Percentiles rank a stretch among this genome's conserved stretches.
Evolutionary conservation across 2,329 filamentous ascomycete genomes (phyloP).

Genomic region (Botrytis fragariae): DNA sequence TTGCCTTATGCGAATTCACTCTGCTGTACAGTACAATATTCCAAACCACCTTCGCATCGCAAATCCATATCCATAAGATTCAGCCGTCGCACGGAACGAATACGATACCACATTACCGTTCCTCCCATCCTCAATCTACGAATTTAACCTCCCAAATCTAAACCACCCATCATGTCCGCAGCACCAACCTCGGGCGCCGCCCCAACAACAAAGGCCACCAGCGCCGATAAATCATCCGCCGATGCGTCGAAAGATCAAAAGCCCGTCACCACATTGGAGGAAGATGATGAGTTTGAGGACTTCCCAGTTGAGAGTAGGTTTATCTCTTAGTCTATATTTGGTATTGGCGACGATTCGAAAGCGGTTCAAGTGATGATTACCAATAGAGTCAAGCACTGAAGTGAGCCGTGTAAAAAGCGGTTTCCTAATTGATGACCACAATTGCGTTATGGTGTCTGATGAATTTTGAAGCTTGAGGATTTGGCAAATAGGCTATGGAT

Average conservation of each 20-base stretch:
- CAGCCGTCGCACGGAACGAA: neutral
- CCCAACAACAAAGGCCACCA: conserved; percentile 29
- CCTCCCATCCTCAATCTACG: neutral
- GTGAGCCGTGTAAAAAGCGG: neutral
- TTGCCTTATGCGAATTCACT: neutral
- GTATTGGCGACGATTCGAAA: conserved; percentile 8
- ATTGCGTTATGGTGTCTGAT: conserved; percentile 2
- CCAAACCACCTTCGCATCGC: neutral
- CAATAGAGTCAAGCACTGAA: neutral
- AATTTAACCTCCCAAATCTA: neutral
- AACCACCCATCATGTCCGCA: conserved; percentile 33
- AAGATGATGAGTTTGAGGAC: conserved; percentile 99
- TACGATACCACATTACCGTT: neutral
- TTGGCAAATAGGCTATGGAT: neutral
- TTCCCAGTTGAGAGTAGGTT: conserved; percentile 88
- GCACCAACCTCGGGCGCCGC: conserved; percentile 35
- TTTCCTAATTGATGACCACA: neutral
- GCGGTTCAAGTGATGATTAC: neutral
- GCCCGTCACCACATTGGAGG: conserved; percentile 68
- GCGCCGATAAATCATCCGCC: conserved; percentile 31
- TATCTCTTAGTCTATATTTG: neutral
- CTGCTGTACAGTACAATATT: neutral
- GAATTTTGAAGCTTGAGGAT: neutral
- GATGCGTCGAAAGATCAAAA: conserved; percentile 42
- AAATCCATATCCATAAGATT: neutral